A percentile compares a stretch with the other conserved stretches of the same genome.
Evolutionary conservation across 345 rosid genomes (phyloP).

Genomic region (Salix viminalis): DNA sequence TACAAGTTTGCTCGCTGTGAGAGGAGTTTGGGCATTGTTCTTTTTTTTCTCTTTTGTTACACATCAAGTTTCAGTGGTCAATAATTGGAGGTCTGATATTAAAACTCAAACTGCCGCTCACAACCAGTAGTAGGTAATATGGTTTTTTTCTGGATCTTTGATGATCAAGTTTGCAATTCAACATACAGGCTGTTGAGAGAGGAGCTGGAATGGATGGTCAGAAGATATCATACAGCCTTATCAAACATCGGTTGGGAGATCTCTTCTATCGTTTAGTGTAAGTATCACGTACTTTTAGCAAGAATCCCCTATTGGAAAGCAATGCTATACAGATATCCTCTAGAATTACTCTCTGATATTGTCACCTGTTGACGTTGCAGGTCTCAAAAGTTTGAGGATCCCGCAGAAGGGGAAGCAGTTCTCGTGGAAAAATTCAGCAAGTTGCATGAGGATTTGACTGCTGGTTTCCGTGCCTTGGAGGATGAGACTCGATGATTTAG

Average conservation of each 20-base stretch:
- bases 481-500: slow-evolving; percentile 80
- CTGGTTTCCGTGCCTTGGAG: slow-evolving; percentile 95
- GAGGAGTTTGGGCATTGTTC: background rate
- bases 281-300: slow-evolving; percentile 11
- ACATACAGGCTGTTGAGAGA: slow-evolving; percentile 84
- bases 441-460: slow-evolving; percentile 76
- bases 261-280: slow-evolving; percentile 94
- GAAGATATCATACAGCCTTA: slow-evolving; percentile 82
- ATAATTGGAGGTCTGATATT: background rate
- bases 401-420: slow-evolving; percentile 92
- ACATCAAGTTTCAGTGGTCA: background rate
- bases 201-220: slow-evolving; percentile 99
- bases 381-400: slow-evolving; percentile 97
- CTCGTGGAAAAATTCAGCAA: slow-evolving; percentile 80
- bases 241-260: slow-evolving; percentile 97
- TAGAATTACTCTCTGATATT: background rate
- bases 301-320: background rate
- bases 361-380: slow-evolving; percentile 30
- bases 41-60: background rate
- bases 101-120: background rate
- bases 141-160: background rate
- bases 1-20: background rate
- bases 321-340: background rate
- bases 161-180: background rate
- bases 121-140: background rate